Evolutionary conservation across 306 rosid genomes (phyloP), one percentile per base, ranked within the genome.

Genomic region (Calophaca sinica): DNA sequence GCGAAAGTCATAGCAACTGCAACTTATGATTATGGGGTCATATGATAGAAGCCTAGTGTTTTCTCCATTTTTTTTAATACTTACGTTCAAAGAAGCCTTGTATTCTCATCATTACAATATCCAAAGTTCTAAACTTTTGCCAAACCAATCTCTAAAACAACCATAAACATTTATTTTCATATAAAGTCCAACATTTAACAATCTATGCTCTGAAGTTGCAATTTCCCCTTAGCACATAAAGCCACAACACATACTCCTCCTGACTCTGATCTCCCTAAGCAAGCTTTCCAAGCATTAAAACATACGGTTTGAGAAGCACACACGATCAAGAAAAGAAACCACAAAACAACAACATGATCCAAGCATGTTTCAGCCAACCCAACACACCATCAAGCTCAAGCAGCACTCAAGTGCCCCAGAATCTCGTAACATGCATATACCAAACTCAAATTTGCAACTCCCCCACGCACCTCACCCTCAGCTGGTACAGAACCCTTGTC

Each of bases 381-480:
- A 60, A 35, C 33, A 7, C 10, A 9, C 7, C 31, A 52, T 55
- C 13, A 28, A 38, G 42, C 42, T 57, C 14, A 57, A 33, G 28
- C 4, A 60, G 2, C 5, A n/a, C 29, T 33, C 66, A 58, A 11
- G 64, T 58, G 0, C 64, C 64, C 2, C 64, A 60, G 13, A 42
- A 60, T 35, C 45, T n/a, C 2, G 45, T 35, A 33, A 60, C 66
- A 32, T 35, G 66, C 46, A 35, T 60, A 60, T 33, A 60, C 35
- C 44, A 60, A 60, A 60, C 66, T 35, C 45, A 60, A 35, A 3
- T 60, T 12, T 60, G 10, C 9, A 60, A 60, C 9, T 60, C 66
- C 7, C 44, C 26, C 15, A 35, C 44, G 36, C 32, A 33, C 12
- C 13, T 60, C 42, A 60, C 66, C 46, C 66, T 60, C 36, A 60